Evolutionary conservation across 2,329 filamentous ascomycete species (phyloP).

Genomic region (Aspergillus pseudonomiae): DNA sequence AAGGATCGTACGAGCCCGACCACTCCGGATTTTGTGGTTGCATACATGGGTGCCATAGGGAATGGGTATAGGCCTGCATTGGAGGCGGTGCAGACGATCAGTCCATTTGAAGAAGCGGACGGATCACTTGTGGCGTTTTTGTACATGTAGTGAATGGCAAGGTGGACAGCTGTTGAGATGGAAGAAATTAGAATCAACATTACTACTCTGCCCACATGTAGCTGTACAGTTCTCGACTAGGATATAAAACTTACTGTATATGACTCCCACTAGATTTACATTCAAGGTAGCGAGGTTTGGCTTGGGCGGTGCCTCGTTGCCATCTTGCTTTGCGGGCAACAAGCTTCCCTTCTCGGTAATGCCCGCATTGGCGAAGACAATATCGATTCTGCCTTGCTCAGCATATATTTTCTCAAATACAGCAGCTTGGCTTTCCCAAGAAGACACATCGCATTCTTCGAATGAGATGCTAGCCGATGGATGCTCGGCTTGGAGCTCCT

Average conservation of each 20-base stretch:
- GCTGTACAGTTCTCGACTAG: not conserved
- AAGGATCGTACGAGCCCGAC: not conserved
- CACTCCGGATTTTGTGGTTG: not conserved
- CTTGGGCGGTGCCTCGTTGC: not conserved
- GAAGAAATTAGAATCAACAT: too few relatives aligned
- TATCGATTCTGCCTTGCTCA: conserved; percentile 44
- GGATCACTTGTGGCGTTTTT: not conserved
- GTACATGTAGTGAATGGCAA: not conserved
- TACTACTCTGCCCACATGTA: not conserved
- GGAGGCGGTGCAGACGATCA: not conserved
- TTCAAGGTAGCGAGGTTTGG: not conserved
- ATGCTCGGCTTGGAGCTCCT: not conserved
- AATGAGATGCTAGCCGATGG: not conserved
- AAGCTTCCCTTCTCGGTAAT: conserved; percentile 49
- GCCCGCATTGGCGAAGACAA: conserved; percentile 56
- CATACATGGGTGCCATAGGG: not conserved
- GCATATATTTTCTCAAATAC: conserved; percentile 18
- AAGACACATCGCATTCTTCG: not conserved
- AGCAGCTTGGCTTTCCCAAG: not conserved
- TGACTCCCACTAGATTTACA: not conserved
- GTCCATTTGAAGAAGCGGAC: not conserved
- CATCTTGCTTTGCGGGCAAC: conserved; percentile 25
- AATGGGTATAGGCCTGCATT: not conserved
- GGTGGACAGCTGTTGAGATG: not conserved
- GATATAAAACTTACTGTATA: not conserved